A percentile compares a stretch with the other conserved stretches of the same genome.
Conservation (phyloP, 768 basidiomycete genomes). For the Lanmaoa rubissima region DNA sequence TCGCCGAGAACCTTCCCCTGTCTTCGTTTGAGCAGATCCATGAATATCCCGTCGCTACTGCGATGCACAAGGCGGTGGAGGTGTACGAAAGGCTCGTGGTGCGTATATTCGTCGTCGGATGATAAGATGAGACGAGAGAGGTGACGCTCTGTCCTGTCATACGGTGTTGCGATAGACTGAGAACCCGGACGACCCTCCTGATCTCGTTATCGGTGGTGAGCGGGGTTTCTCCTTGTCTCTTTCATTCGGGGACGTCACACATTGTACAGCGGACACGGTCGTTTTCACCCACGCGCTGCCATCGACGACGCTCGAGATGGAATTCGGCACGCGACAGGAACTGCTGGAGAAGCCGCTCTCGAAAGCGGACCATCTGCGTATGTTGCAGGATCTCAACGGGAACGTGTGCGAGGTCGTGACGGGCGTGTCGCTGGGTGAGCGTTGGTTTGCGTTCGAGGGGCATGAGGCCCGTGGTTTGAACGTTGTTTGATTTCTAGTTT, state of each 20-base stretch:
- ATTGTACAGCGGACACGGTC: constrained; percentile 80
- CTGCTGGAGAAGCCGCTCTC: constrained; percentile 85
- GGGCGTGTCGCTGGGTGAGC: constrained; percentile 79
- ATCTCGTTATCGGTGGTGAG: constrained; percentile 76
- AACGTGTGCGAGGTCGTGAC: constrained; percentile 90
- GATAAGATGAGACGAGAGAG: background rate
- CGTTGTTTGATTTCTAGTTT: constrained; percentile 42
- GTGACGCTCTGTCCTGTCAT: background rate
- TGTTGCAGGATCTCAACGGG: constrained; percentile 87
- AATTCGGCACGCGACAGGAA: constrained; percentile 54
- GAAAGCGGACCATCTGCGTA: constrained; percentile 80
- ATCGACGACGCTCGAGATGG: constrained; percentile 45
- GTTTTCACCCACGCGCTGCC: constrained; percentile 80
- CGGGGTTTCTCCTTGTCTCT: background rate
- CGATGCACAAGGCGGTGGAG: constrained; percentile 77
- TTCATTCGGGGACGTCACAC: background rate
- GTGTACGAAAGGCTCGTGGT: constrained; percentile 84
- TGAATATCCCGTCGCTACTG: constrained; percentile 76
- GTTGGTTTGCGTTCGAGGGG: background rate
- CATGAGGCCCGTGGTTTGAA: background rate
- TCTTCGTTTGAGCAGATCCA: constrained; percentile 66
- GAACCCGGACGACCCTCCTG: constrained; percentile 67
- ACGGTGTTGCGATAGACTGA: constrained; percentile 33
- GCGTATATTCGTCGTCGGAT: constrained; percentile 18
- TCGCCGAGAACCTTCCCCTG: constrained; percentile 74